Conservation (phyloP, 441 rosid species). For the Populus hybrid region DNA sequence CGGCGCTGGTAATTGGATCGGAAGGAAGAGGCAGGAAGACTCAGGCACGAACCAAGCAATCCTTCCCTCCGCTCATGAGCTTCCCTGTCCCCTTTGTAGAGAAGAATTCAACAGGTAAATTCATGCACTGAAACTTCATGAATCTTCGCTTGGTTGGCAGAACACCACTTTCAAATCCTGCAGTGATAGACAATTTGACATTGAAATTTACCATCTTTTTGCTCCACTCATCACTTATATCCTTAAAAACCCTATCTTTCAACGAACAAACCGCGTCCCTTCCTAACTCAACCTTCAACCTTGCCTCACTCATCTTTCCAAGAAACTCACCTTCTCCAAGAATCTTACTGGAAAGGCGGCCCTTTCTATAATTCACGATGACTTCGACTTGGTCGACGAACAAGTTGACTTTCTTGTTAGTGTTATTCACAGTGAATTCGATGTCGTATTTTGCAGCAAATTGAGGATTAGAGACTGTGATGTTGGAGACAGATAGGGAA, state of each 20-base stretch:
- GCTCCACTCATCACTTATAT: constrained; percentile 16
- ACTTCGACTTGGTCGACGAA: neutral
- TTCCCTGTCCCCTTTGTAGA: constrained; percentile 6
- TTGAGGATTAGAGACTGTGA: neutral
- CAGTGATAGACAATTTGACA: neutral
- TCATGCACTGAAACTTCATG: constrained; percentile 12
- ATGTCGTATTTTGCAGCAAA: constrained; percentile 7
- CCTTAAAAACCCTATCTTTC: neutral
- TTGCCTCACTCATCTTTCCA: neutral
- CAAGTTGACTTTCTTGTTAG: constrained; percentile 13
- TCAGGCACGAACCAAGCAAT: neutral
- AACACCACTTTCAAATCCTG: constrained; percentile 2
- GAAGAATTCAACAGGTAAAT: constrained; percentile 13
- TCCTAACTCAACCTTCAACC: neutral
- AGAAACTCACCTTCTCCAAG: neutral
- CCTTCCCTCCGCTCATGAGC: constrained; percentile 13
- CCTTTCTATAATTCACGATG: neutral
- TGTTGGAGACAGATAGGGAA: constrained; percentile 16
- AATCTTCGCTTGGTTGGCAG: constrained; percentile 17
- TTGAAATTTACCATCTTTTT: constrained; percentile 15
- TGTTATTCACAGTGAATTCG: neutral
- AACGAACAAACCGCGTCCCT: neutral
- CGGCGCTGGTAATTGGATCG: too few relatives aligned
- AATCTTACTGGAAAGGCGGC: neutral
- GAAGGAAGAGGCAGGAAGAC: too few relatives aligned